These are phyloP conservation scores for Rutstroemia sp. DNA, from an alignment of 2,329 filamentous ascomycete genomes.

Conservation along the genomic window DNA sequence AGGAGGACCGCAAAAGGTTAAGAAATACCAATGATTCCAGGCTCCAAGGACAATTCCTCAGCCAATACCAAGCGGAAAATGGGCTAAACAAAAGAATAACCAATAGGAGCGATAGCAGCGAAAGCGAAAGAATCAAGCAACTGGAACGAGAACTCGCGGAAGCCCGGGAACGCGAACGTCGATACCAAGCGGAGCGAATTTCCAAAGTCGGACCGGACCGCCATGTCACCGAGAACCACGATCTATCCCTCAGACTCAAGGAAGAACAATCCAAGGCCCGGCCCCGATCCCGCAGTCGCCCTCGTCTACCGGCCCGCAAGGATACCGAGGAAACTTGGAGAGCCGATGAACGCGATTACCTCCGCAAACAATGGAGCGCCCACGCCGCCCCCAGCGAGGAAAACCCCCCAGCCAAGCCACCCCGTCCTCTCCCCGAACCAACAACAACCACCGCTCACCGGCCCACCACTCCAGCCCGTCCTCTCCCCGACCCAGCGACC, in stretches of 20 bases:
- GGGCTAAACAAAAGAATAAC: slow-evolving; percentile 31
- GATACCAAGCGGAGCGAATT: slow-evolving; percentile 55
- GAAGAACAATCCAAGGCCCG: slow-evolving; percentile 22
- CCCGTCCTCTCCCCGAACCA: slow-evolving; percentile 28
- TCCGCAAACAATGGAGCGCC: slow-evolving; percentile 36
- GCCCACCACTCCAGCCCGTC: slow-evolving; percentile 30
- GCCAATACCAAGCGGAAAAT: slow-evolving; percentile 76
- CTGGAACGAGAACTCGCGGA: slow-evolving; percentile 67
- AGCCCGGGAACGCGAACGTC: slow-evolving; percentile 58
- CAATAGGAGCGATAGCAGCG: slow-evolving; percentile 29
- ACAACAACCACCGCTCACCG: slow-evolving; percentile 22
- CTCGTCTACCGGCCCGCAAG: slow-evolving; percentile 22
- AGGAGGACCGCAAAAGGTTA: slow-evolving; percentile 55
- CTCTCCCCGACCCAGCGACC: slow-evolving; percentile 31
- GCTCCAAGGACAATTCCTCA: slow-evolving; percentile 76
- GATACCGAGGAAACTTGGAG: slow-evolving; percentile 39
- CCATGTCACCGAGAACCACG: slow-evolving; percentile 26
- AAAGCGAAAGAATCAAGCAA: slow-evolving; percentile 67
- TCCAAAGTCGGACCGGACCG: slow-evolving; percentile 31
- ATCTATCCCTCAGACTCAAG: slow-evolving; percentile 23
- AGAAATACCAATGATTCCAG: slow-evolving; percentile 56
- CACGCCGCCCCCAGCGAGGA: slow-evolving; percentile 18
- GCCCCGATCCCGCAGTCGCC: slow-evolving; percentile 22
- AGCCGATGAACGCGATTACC: slow-evolving; percentile 44
- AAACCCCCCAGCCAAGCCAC: slow-evolving; percentile 20